These are phyloP conservation scores for Solanum bukasovii DNA, from an alignment of 257 asterid genomes.

Conservation along the genomic window DNA sequence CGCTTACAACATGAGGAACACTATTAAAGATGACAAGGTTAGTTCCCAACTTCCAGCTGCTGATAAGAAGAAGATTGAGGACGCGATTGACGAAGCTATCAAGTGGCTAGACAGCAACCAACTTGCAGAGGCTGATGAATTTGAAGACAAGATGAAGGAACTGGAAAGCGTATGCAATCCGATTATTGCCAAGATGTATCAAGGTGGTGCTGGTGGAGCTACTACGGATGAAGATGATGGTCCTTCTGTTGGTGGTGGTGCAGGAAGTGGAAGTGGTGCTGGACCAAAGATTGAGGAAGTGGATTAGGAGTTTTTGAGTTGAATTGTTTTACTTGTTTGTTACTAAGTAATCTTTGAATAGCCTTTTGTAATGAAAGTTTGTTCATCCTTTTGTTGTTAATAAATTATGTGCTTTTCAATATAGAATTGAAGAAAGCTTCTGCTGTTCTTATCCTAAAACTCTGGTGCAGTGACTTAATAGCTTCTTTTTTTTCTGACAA, in stretches of 20 bases:
- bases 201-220: constrained; percentile 16
- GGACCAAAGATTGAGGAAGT: constrained; percentile 26
- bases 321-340: background rate
- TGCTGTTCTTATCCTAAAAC: background rate
- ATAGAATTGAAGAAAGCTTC: background rate
- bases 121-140: constrained; percentile 3
- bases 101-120: constrained; percentile 8
- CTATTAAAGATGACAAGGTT: constrained; percentile 45
- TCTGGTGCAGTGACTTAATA: background rate
- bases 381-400: background rate
- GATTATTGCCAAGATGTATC: constrained; percentile 23
- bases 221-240: constrained; percentile 19
- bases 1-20: constrained; percentile 65
- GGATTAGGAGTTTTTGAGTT: background rate
- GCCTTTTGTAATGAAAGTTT: background rate
- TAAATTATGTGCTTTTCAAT: background rate
- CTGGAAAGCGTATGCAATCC: constrained; percentile 20
- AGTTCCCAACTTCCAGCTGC: constrained; percentile 38
- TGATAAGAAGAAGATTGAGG: constrained; percentile 50
- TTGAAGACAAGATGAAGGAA: constrained; percentile 11
- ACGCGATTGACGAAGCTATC: constrained; percentile 26
- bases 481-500: background rate
- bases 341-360: no score
- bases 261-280: constrained; percentile 1
- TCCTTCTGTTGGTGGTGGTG: background rate